A percentile compares a stretch with the other conserved stretches of the same genome.
Conservation (phyloP, 73 alveolate genomes). For the Paramecium octaurelia region DNA sequence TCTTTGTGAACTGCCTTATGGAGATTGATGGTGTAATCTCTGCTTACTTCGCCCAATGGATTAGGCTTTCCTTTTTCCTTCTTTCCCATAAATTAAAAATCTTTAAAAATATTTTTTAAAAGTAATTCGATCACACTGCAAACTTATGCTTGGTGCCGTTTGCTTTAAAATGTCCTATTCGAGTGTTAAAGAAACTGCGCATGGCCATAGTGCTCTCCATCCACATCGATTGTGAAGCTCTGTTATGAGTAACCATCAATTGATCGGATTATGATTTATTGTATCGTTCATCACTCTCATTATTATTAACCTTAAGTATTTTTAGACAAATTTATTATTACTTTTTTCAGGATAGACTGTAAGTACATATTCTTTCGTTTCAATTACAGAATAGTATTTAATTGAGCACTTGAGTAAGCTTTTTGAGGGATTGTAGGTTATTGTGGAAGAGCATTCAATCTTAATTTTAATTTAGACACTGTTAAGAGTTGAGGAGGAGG, state of each 20-base stretch:
- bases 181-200: constrained; percentile 21
- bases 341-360: constrained; percentile 24
- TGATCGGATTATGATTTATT: not conserved
- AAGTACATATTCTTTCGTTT: constrained; percentile 36
- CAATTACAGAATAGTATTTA: not conserved
- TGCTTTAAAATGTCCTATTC: not conserved
- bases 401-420: not conserved
- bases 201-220: constrained; percentile 26
- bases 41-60: constrained; percentile 72
- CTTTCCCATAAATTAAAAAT: not conserved
- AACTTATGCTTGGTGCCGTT: not conserved
- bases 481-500: not conserved
- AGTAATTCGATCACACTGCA: not conserved
- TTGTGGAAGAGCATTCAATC: not conserved
- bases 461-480: not conserved
- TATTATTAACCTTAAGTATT: constrained; percentile 22
- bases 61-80: constrained; percentile 58
- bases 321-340: not conserved
- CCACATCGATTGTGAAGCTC: constrained; percentile 8
- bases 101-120: not conserved
- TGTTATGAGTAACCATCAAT: not conserved
- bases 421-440: not conserved
- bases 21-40: constrained; percentile 90
- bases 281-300: not conserved
- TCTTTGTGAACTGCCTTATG: constrained; percentile 89